These are phyloP conservation scores for Xylaria sp. DNA, from an alignment of 2,329 filamentous ascomycete genomes.

Conservation along the genomic window DNA sequence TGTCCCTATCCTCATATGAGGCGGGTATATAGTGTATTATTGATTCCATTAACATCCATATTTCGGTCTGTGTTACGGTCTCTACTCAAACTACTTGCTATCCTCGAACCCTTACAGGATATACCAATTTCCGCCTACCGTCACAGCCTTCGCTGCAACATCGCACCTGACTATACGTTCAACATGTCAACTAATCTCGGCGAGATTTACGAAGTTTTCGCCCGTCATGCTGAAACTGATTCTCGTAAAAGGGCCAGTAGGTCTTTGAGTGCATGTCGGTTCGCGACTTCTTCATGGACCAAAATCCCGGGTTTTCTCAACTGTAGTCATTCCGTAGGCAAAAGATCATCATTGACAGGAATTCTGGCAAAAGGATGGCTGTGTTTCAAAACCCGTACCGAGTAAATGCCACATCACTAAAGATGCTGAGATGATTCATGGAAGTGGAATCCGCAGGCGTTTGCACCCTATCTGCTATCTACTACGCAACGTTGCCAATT, in stretches of 20 bases:
- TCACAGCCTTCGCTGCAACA: slow-evolving; percentile 11
- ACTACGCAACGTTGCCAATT: not conserved
- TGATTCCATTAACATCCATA: not conserved
- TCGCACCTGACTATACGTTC: not conserved
- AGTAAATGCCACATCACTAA: slow-evolving; percentile 1
- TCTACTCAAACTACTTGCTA: not conserved
- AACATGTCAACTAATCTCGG: not conserved
- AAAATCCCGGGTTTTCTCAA: slow-evolving; percentile 3
- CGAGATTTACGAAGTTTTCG: not conserved
- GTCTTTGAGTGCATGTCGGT: not conserved
- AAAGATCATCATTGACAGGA: not conserved
- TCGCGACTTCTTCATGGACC: slow-evolving; percentile 5
- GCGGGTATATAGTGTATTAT: not conserved
- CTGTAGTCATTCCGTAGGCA: slow-evolving; percentile 1
- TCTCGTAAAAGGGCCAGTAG: slow-evolving; percentile 17
- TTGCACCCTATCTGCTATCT: not conserved
- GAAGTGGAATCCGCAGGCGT: not conserved
- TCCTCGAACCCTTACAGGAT: not conserved
- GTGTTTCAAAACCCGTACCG: slow-evolving; percentile 8
- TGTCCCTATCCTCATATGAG: not conserved
- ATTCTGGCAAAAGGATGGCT: slow-evolving; percentile 7
- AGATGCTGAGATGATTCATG: not conserved
- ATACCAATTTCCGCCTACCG: slow-evolving; percentile 11
- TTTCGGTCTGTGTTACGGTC: not conserved
- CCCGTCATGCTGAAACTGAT: not conserved